Conservation (phyloP, 2,329 filamentous ascomycete species). For the Herpotrichia juniperi region DNA sequence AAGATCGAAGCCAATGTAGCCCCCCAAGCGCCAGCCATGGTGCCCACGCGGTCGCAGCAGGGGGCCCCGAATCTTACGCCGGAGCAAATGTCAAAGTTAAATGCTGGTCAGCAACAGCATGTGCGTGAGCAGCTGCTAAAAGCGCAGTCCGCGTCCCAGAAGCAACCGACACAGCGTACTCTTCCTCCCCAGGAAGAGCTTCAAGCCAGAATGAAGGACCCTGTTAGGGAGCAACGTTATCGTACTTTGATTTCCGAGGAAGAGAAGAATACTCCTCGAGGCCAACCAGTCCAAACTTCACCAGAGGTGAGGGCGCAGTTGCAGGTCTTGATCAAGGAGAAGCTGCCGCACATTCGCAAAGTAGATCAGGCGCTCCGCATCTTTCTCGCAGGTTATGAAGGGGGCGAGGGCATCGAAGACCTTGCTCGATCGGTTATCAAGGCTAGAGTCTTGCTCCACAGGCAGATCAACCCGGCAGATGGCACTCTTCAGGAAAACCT, state of each 20-base stretch:
- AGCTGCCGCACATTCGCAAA: slow-evolving; percentile 33
- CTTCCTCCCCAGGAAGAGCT: slow-evolving; percentile 31
- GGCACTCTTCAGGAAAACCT: slow-evolving; percentile 36
- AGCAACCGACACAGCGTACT: slow-evolving; percentile 28
- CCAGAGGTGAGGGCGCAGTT: slow-evolving; percentile 30
- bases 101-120: slow-evolving; percentile 38
- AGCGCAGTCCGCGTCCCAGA: slow-evolving; percentile 38
- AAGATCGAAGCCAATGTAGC: slow-evolving; percentile 34
- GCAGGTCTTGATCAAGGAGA: slow-evolving; percentile 31
- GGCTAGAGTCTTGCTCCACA: slow-evolving; percentile 29
- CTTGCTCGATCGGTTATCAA: slow-evolving; percentile 34
- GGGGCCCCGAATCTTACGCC: slow-evolving; percentile 33
- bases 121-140: slow-evolving; percentile 40
- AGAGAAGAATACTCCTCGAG: slow-evolving; percentile 29
- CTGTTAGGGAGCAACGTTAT: slow-evolving; percentile 31
- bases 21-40: slow-evolving; percentile 45
- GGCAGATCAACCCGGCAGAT: slow-evolving; percentile 35
- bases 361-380: slow-evolving; percentile 38
- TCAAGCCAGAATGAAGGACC: slow-evolving; percentile 30
- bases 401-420: slow-evolving; percentile 25
- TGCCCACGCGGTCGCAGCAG: slow-evolving; percentile 38
- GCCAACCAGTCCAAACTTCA: slow-evolving; percentile 27
- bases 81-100: slow-evolving; percentile 42
- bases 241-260: slow-evolving; percentile 35
- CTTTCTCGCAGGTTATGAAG: slow-evolving; percentile 35